A percentile compares a stretch with the other conserved stretches of the same genome.
Evolutionary conservation across 768 basidiomycete species (phyloP).

Genomic region (Podaxis mareebaensis): DNA sequence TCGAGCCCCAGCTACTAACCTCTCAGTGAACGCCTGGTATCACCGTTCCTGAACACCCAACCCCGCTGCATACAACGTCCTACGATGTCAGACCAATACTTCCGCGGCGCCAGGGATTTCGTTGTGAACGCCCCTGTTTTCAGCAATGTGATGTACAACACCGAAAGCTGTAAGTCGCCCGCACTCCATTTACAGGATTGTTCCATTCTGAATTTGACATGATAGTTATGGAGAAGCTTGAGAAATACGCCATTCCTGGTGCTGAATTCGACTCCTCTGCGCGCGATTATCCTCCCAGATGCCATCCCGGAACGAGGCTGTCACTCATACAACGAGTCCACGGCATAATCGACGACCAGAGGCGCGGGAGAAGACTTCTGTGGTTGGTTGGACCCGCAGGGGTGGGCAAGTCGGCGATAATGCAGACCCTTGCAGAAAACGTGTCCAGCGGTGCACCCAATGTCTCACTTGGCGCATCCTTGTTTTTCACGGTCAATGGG

Average conservation of each 20-base stretch:
- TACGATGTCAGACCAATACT: no score
- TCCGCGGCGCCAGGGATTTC: no score
- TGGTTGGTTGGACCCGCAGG: conserved; percentile 17
- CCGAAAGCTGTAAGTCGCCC: no score
- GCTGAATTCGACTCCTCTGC: conserved; percentile 8
- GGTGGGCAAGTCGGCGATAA: conserved; percentile 16
- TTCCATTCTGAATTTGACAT: no score
- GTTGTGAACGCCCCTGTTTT: no score
- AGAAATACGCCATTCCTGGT: not conserved
- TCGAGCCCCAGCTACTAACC: no score
- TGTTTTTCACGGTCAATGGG: conserved; percentile 19
- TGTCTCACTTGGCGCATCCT: conserved; percentile 17
- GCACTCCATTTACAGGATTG: no score
- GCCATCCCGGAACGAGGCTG: conserved; percentile 1
- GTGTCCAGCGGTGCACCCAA: not conserved
- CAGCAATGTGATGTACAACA: no score
- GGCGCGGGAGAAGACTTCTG: not conserved
- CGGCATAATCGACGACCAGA: not conserved
- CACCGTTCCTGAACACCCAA: no score
- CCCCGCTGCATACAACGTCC: no score
- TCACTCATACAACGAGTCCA: not conserved
- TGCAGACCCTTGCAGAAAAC: not conserved
- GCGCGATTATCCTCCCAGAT: not conserved
- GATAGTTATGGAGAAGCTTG: no score
- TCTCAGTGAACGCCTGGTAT: no score